These are phyloP conservation scores for Lactifluus pinguis DNA, from an alignment of 768 basidiomycete genomes.

Conservation along the genomic window DNA sequence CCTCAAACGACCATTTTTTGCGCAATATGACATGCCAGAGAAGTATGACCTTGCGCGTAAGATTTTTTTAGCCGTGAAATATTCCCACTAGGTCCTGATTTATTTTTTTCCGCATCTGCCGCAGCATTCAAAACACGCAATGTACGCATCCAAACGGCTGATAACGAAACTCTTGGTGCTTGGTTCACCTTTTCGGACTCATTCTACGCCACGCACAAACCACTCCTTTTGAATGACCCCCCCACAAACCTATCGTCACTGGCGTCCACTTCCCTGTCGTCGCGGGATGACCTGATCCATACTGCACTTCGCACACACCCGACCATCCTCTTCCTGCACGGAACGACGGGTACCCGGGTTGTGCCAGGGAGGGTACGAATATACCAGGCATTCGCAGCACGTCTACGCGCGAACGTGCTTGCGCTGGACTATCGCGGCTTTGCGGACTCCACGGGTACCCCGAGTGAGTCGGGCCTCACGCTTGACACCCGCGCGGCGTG, in stretches of 20 bases:
- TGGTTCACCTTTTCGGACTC: slow-evolving; percentile 75
- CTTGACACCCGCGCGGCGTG: slow-evolving; percentile 71
- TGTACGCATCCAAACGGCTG: slow-evolving; percentile 57
- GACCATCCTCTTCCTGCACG: slow-evolving; percentile 82
- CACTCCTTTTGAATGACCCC: slow-evolving; percentile 33
- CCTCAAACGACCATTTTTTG: slow-evolving; percentile 51
- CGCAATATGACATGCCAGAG: slow-evolving; percentile 62
- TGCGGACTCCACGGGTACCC: slow-evolving; percentile 74
- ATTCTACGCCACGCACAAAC: slow-evolving; percentile 33
- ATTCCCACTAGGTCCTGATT: not conserved
- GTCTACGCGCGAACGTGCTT: slow-evolving; percentile 66
- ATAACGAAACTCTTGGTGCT: slow-evolving; percentile 77
- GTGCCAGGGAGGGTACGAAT: slow-evolving; percentile 52
- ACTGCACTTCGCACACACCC: slow-evolving; percentile 50
- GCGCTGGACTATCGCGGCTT: slow-evolving; percentile 91
- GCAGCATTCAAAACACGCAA: slow-evolving; percentile 52
- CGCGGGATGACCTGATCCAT: slow-evolving; percentile 34
- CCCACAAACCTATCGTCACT: slow-evolving; percentile 21
- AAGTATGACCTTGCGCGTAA: slow-evolving; percentile 75
- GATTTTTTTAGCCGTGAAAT: slow-evolving; percentile 19
- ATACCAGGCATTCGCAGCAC: slow-evolving; percentile 56
- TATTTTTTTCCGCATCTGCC: not conserved
- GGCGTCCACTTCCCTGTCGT: not conserved
- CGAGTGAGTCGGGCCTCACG: slow-evolving; percentile 66
- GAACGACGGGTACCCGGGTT: slow-evolving; percentile 82